phyloP scores from a whole-genome alignment of 2,329 filamentous ascomycete genomes.

The Nothomitra cinnamomea region DNA sequence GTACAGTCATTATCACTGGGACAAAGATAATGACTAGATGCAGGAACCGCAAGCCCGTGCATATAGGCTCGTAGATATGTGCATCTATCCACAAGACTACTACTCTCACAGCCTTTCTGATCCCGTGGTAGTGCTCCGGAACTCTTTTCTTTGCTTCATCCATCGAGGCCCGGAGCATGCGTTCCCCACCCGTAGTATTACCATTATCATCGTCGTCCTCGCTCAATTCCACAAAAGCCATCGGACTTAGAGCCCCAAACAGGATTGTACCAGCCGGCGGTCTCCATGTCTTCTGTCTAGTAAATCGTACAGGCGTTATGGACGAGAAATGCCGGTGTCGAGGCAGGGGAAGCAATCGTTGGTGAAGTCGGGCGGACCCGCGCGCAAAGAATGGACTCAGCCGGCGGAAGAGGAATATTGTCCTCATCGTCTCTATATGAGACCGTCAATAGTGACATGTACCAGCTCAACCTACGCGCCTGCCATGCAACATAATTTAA shows the following conservation, averaged over 20 bases:
- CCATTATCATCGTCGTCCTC: slow-evolving; percentile 26
- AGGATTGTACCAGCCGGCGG: slow-evolving; percentile 20
- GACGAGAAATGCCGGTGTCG: slow-evolving; percentile 1
- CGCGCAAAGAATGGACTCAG: background rate
- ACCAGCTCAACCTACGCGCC: background rate
- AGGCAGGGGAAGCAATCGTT: background rate
- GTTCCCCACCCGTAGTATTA: slow-evolving; percentile 53
- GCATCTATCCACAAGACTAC: slow-evolving; percentile 51
- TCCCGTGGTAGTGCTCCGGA: slow-evolving; percentile 40
- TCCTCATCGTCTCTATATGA: slow-evolving; percentile 1
- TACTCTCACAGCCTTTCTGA: slow-evolving; percentile 39
- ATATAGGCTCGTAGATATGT: slow-evolving; percentile 67
- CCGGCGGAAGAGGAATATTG: background rate
- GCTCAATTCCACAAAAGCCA: slow-evolving; percentile 41
- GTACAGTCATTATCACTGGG: slow-evolving; percentile 67
- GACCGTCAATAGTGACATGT: background rate
- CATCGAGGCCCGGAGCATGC: slow-evolving; percentile 72
- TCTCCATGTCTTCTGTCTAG: slow-evolving; percentile 5
- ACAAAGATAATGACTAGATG: slow-evolving; percentile 81
- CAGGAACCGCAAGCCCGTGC: slow-evolving; percentile 73
- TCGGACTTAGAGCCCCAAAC: slow-evolving; percentile 34
- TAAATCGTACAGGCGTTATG: background rate
- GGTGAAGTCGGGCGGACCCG: background rate
- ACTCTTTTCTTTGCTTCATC: slow-evolving; percentile 50
- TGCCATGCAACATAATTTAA: background rate